Evolutionary conservation across 2,329 filamentous ascomycete species (phyloP).

Genomic region (Penicillium sp.): DNA sequence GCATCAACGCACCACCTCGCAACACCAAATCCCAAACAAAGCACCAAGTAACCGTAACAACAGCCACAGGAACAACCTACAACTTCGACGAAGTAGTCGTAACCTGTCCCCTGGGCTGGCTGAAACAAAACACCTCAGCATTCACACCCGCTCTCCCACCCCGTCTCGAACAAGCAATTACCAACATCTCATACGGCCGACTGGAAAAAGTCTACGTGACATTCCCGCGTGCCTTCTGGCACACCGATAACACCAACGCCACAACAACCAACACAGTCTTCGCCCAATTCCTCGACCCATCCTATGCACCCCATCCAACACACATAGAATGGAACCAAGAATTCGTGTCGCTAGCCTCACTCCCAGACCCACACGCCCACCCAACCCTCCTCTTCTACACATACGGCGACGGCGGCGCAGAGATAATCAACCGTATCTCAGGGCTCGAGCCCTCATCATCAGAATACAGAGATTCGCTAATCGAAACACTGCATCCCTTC

Average conservation of each 20-base stretch:
- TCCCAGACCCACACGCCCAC: conserved; percentile 61
- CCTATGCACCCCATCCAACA: conserved; percentile 64
- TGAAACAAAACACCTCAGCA: conserved; percentile 49
- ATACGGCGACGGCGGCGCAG: conserved; percentile 45
- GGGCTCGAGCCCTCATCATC: conserved; percentile 39
- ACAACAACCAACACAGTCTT: conserved; percentile 55
- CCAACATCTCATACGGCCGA: conserved; percentile 49
- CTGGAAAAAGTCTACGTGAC: conserved; percentile 58
- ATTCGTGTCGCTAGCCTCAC: conserved; percentile 71
- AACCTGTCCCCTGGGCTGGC: conserved; percentile 55
- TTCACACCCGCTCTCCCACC: conserved; percentile 49
- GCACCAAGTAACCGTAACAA: conserved; percentile 48
- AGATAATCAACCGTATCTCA: conserved; percentile 40
- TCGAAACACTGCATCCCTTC: conserved; percentile 73
- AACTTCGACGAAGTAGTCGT: conserved; percentile 54
- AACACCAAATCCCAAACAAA: conserved; percentile 8
- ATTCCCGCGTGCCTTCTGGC: conserved; percentile 77
- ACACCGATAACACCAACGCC: conserved; percentile 33
- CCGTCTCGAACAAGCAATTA: conserved; percentile 47
- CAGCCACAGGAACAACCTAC: conserved; percentile 35
- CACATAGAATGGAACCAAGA: conserved; percentile 71
- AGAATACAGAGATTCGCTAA: conserved; percentile 56
- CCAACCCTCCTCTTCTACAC: conserved; percentile 79
- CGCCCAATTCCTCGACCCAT: conserved; percentile 71
- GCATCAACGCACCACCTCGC: conserved; percentile 35